Percentiles rank a stretch among this genome's conserved stretches.
These are phyloP conservation scores for Trichoderma sp. DNA, from an alignment of 2,329 filamentous ascomycete species.

Conservation along the genomic window DNA sequence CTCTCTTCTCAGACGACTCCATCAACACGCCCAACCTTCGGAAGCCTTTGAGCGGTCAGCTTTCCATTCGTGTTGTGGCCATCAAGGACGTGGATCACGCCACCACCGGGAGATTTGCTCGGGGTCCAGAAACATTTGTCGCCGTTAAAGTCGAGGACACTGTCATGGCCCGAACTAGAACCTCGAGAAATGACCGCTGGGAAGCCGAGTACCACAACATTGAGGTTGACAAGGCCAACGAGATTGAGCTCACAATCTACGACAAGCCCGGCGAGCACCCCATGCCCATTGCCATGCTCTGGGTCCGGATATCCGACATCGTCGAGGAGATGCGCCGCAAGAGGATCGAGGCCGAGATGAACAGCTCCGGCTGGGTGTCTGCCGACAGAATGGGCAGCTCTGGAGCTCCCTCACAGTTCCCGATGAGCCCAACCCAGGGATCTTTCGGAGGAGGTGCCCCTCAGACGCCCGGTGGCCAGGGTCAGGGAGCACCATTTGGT, in stretches of 20 bases:
- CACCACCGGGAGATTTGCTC: conserved; percentile 77
- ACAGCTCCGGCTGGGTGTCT: conserved; percentile 93
- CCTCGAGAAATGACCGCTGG: conserved; percentile 86
- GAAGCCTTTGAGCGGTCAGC: conserved; percentile 90
- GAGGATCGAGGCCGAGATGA: conserved; percentile 95
- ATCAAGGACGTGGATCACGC: conserved; percentile 96
- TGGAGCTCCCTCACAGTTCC: conserved; percentile 53
- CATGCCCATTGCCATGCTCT: conserved; percentile 90
- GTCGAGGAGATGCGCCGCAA: conserved; percentile 97
- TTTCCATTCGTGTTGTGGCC: conserved; percentile 81
- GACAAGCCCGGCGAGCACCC: conserved; percentile 91
- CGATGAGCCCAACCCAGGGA: conserved; percentile 52
- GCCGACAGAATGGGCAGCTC: conserved; percentile 85
- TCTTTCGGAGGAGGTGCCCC: conserved; percentile 48
- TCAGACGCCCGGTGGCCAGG: conserved; percentile 43
- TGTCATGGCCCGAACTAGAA: conserved; percentile 83
- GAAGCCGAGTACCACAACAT: conserved; percentile 88
- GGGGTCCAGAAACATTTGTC: conserved; percentile 92
- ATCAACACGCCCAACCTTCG: conserved; percentile 93
- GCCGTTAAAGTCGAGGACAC: conserved; percentile 96
- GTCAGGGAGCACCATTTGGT: conserved; percentile 34
- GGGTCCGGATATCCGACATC: conserved; percentile 96
- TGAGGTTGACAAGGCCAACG: conserved; percentile 97
- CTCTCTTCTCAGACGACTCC: conserved; percentile 74
- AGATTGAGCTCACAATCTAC: conserved; percentile 96